Percentiles rank a stretch among this genome's conserved stretches.
Conservation (phyloP, 169 alveolate species). For the Plasmodium vivax region DNA sequence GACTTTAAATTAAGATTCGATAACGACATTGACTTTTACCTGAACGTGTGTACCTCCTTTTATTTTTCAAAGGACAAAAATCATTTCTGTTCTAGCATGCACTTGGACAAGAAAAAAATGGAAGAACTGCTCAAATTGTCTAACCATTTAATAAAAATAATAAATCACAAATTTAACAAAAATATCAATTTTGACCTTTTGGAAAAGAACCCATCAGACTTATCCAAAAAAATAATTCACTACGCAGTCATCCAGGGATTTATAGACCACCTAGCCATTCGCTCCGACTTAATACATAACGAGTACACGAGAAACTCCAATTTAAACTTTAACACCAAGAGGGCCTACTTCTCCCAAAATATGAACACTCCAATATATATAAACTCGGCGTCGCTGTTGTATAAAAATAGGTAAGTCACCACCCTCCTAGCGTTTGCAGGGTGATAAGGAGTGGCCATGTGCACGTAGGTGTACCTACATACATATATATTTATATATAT, state of each 20-base stretch:
- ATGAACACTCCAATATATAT: slow-evolving; percentile 65
- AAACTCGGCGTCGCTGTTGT: slow-evolving; percentile 43
- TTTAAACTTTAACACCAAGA: slow-evolving; percentile 31
- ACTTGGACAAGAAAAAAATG: slow-evolving; percentile 65
- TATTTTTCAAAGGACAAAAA: slow-evolving; percentile 61
- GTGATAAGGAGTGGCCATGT: neutral
- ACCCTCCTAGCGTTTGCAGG: neutral
- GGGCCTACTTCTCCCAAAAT: slow-evolving; percentile 63
- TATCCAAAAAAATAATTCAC: slow-evolving; percentile 59
- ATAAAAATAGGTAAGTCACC: slow-evolving; percentile 49
- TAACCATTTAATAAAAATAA: slow-evolving; percentile 48
- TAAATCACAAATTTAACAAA: slow-evolving; percentile 41
- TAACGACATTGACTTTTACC: slow-evolving; percentile 67
- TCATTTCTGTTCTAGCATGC: slow-evolving; percentile 27
- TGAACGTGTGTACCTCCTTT: slow-evolving; percentile 41
- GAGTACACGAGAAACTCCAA: slow-evolving; percentile 59
- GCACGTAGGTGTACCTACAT: neutral
- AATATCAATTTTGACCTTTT: slow-evolving; percentile 42
- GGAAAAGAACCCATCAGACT: slow-evolving; percentile 12
- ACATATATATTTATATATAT: neutral
- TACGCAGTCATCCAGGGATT: slow-evolving; percentile 73
- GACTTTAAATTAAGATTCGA: slow-evolving; percentile 41
- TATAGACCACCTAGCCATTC: slow-evolving; percentile 71
- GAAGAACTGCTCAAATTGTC: slow-evolving; percentile 61
- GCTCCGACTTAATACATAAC: slow-evolving; percentile 62